Evolutionary conservation across 1,284 basidiomycete species (phyloP), one percentile per base, ranked within the genome.

Genomic region (Golubevia sp.): DNA sequence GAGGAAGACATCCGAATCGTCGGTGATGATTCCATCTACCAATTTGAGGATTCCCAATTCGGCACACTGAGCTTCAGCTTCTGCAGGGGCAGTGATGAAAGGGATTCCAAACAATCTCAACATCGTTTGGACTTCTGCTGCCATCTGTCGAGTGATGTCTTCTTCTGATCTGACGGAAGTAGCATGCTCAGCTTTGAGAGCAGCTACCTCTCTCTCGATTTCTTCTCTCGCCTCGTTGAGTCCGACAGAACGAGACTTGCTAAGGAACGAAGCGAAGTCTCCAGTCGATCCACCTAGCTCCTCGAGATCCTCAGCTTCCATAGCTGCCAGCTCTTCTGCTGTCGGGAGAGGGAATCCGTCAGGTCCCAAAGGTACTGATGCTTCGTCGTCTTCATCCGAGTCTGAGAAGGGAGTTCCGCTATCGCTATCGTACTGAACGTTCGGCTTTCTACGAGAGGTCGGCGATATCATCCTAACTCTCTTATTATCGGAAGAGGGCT

Each of bases 31-130:
- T 0, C 97, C 97, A 74, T 99, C 94, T 44, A 97, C 96, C 25
- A 99, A 88, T 2, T 90, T 89, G 5, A 96, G 87, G 13, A 88
- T 86, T 2, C 94, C 90, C 8, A 99, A 90, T 73, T 94, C 91
- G 2, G 97, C 96, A 76, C 97, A 99, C 84, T 99, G 97, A 0
- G 97, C 97, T 85, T 99, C 97, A 49, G 97, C 97, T 87, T 99
- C 97, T 77, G 80, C 94, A 93, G 97, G 97, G 2, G 97, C 97
- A 1, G 94, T 97, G 73, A 99, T 93, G 84, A 97, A 99, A 1
- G 97, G 97, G 60, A 99, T 93, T 23, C 97, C 97, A 79, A 98
- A 98, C 11, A 97, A 88, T 25, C 93, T 90, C 38, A 99, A 86
- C 88, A 84, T 71, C 56, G 73, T 66, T 90, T 97, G 97, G 72